A percentile compares a stretch with the other conserved stretches of the same genome.
Evolutionary conservation across 148 eudicot species (phyloP).

Genomic region (Rheum nobile): DNA sequence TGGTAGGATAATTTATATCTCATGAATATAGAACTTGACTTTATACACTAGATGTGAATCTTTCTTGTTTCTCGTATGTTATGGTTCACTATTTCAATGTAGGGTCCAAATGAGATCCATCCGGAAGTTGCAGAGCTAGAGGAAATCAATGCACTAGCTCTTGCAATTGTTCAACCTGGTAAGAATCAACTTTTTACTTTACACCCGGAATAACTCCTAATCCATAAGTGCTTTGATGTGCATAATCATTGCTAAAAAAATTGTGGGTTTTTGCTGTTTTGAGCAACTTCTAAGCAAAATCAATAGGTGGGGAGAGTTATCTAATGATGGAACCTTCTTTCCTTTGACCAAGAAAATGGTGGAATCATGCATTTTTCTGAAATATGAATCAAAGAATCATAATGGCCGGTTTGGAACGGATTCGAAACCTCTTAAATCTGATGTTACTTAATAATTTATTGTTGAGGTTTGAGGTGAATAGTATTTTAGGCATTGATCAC

Average conservation of each 20-base stretch:
- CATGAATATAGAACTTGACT: not conserved
- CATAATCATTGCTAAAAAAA: not conserved
- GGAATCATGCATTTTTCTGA: no score
- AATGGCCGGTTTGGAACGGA: no score
- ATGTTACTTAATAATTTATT: no score
- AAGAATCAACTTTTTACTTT: not conserved
- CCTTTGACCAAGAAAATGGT: no score
- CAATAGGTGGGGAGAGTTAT: no score
- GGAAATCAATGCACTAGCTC: conserved; percentile 84
- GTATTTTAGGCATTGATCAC: no score
- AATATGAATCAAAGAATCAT: no score
- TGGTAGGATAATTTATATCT: conserved; percentile 26
- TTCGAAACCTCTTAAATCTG: no score
- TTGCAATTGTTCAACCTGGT: conserved; percentile 85
- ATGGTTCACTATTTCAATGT: not conserved
- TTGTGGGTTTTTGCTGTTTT: not conserved
- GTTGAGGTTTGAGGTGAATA: no score
- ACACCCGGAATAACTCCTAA: not conserved
- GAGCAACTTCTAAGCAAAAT: not conserved
- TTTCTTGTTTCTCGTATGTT: not conserved
- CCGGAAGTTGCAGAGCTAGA: conserved; percentile 56
- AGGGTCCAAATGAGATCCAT: conserved; percentile 67
- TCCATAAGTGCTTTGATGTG: not conserved
- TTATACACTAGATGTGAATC: not conserved
- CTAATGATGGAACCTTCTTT: no score